A percentile compares a stretch with the other conserved stretches of the same genome.
These are phyloP conservation scores for Amylostereum areolatum DNA, from an alignment of 1,284 basidiomycete genomes.

Conservation along the genomic window DNA sequence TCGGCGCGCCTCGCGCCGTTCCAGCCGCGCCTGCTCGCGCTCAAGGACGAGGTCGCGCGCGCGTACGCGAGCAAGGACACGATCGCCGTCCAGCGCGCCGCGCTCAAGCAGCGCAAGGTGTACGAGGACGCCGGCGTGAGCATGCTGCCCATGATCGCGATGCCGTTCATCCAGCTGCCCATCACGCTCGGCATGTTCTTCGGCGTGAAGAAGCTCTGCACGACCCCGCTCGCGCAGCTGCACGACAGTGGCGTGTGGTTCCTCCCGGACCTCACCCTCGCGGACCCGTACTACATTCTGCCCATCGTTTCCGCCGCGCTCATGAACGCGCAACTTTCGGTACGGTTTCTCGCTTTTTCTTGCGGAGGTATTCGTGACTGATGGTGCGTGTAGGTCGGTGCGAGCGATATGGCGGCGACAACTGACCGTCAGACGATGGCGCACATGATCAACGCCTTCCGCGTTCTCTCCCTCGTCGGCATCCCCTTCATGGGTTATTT, in stretches of 20 bases:
- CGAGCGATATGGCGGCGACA: slow-evolving; percentile 50
- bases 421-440: slow-evolving; percentile 44
- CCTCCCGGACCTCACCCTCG: slow-evolving; percentile 72
- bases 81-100: slow-evolving; percentile 46
- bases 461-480: slow-evolving; percentile 51
- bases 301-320: slow-evolving; percentile 60
- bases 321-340: slow-evolving; percentile 71
- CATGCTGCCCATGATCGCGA: slow-evolving; percentile 49
- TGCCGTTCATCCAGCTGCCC: slow-evolving; percentile 71
- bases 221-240: slow-evolving; percentile 68
- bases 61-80: slow-evolving; percentile 38
- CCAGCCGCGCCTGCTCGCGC: slow-evolving; percentile 27
- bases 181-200: slow-evolving; percentile 86
- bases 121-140: slow-evolving; percentile 70
- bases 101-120: slow-evolving; percentile 55
- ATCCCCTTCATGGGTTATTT: slow-evolving; percentile 59
- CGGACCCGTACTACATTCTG: slow-evolving; percentile 77
- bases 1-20: slow-evolving; percentile 66
- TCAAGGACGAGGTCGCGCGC: slow-evolving; percentile 30
- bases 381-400: slow-evolving; percentile 37
- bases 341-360: slow-evolving; percentile 28
- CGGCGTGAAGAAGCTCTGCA: slow-evolving; percentile 70
- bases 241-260: slow-evolving; percentile 73
- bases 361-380: slow-evolving; percentile 5
- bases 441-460: slow-evolving; percentile 72